Conservation (phyloP, 805 yeast genomes). For the Wickerhamiella slavikovae region DNA sequence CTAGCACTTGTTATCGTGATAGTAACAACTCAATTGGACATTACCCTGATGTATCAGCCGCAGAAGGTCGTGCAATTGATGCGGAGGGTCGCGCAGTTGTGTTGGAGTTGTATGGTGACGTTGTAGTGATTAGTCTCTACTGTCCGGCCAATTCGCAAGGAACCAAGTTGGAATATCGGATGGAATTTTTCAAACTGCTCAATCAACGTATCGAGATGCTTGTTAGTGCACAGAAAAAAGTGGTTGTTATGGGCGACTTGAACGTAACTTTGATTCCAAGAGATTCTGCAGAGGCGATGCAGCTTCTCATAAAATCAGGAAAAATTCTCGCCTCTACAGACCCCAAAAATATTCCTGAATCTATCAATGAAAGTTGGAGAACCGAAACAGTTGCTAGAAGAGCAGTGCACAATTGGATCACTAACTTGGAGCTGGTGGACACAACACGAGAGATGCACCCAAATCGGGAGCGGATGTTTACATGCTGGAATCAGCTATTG, state of each 20-base stretch:
- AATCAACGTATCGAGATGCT: constrained; percentile 42
- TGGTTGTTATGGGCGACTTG: constrained; percentile 73
- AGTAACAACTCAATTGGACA: constrained; percentile 41
- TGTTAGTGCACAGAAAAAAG: constrained; percentile 34
- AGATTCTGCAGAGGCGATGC: constrained; percentile 59
- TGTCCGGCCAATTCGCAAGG: constrained; percentile 82
- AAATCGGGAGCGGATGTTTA: constrained; percentile 44
- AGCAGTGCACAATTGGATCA: constrained; percentile 28
- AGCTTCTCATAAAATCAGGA: constrained; percentile 21
- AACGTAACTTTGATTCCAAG: constrained; percentile 63
- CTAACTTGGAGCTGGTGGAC: constrained; percentile 14
- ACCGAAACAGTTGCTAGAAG: constrained; percentile 23
- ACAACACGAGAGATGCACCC: constrained; percentile 31
- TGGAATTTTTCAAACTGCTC: constrained; percentile 35
- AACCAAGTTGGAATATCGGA: constrained; percentile 41
- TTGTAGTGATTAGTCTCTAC: constrained; percentile 35
- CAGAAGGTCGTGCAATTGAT: constrained; percentile 32
- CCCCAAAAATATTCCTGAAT: constrained; percentile 4
- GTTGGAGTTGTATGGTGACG: constrained; percentile 37
- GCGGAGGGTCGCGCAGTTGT: constrained; percentile 70
- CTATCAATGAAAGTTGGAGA: constrained; percentile 19
- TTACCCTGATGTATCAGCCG: constrained; percentile 27
- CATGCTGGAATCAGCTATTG: constrained; percentile 77
- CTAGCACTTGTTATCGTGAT: constrained; percentile 11
- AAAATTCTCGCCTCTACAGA: neutral